Evolutionary conservation across 305 asterid species (phyloP).

Genomic region (Fraxinus ornus): DNA sequence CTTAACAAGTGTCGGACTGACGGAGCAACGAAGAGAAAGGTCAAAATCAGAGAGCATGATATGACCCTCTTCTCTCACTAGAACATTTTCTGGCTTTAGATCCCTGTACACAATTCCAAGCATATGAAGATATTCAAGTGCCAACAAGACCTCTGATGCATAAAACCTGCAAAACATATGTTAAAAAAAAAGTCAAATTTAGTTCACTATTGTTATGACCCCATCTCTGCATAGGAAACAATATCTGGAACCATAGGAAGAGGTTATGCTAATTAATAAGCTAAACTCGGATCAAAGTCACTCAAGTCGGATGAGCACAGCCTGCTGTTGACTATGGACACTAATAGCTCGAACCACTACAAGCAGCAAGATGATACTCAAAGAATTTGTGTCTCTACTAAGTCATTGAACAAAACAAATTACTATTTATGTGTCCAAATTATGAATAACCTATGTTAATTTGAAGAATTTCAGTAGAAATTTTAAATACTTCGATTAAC

Average conservation of each 20-base stretch:
- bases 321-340: background rate
- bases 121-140: slow-evolving; percentile 88
- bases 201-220: background rate
- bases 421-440: background rate
- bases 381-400: background rate
- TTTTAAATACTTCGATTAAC: background rate
- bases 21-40: slow-evolving; percentile 90
- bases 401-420: background rate
- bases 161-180: slow-evolving; percentile 54
- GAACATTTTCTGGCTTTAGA: slow-evolving; percentile 83
- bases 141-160: slow-evolving; percentile 79
- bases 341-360: background rate
- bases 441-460: background rate
- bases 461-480: background rate
- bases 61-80: slow-evolving; percentile 86
- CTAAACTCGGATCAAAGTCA: background rate
- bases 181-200: background rate
- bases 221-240: background rate
- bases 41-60: slow-evolving; percentile 93
- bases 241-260: background rate
- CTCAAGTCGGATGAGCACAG: background rate
- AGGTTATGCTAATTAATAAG: background rate
- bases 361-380: background rate
- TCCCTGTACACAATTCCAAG: slow-evolving; percentile 86
- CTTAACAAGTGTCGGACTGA: slow-evolving; percentile 77